Evolutionary conservation across 2,329 filamentous ascomycete species (phyloP).

Genomic region (Fusarium coicis): DNA sequence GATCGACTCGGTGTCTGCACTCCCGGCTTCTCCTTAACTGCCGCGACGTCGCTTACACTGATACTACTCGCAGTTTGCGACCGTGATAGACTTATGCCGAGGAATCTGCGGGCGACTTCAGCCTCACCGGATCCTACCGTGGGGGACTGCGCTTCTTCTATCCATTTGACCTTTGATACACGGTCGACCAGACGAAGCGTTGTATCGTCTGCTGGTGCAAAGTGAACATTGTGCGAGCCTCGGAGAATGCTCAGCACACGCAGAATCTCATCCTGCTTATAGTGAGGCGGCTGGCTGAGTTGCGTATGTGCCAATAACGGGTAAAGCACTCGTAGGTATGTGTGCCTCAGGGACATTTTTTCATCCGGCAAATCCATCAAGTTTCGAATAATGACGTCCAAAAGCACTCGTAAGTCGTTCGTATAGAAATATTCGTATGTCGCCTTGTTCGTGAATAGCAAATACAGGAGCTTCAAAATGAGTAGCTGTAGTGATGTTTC

Average conservation of each 20-base stretch:
- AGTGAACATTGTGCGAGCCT: conserved; percentile 75
- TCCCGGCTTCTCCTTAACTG: conserved; percentile 83
- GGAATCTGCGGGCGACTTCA: conserved; percentile 66
- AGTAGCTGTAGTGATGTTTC: conserved; percentile 94
- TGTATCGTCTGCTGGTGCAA: conserved; percentile 83
- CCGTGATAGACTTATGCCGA: conserved; percentile 77
- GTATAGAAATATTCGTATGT: conserved; percentile 99
- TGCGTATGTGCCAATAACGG: conserved; percentile 93
- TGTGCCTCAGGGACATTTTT: conserved; percentile 81
- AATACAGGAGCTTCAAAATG: conserved; percentile 95
- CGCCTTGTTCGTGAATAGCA: conserved; percentile 89
- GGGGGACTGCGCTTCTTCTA: conserved; percentile 54
- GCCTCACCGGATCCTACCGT: conserved; percentile 51
- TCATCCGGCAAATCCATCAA: conserved; percentile 95
- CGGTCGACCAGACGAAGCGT: conserved; percentile 80
- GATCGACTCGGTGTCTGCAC: conserved; percentile 80
- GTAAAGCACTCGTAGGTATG: conserved; percentile 92
- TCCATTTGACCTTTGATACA: conserved; percentile 78
- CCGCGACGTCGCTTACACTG: conserved; percentile 82
- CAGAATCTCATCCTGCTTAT: conserved; percentile 88
- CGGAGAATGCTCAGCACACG: conserved; percentile 77
- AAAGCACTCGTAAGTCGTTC: conserved; percentile 91
- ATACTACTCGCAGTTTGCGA: conserved; percentile 75
- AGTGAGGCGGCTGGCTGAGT: conserved; percentile 84
- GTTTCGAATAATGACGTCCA: conserved; percentile 97